Base-by-base conservation (phyloP, 306 rosid genomes). In the Ammopiptanthus mongolicus region DNA sequence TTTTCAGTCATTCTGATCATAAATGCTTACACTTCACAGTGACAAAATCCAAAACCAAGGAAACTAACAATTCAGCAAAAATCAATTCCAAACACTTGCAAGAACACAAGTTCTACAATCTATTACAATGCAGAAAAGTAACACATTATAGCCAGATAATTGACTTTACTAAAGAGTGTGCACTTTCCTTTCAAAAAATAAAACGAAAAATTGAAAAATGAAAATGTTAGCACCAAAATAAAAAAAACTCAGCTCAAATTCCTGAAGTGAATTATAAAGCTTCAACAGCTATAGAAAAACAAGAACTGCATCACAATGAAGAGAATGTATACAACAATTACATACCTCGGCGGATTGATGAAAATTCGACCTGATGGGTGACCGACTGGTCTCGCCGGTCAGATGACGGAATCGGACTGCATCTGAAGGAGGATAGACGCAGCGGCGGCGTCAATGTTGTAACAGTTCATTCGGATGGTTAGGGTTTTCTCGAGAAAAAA, bases 401-500 rank as follows among this genome's bases (percentile, higher is more conserved):
- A 78, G 41, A 78, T 50, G 47, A 18, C 3, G n/a, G 61, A 51
- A 51, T 25, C 15, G 2, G 3, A 8, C 44, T 13, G 61, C 69
- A 42, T 73, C 78, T 42, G 31, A 44, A 31, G 23, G 33, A 31
- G 33, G 14, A 53, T 3, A 22, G 64, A 65, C 18, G 29, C 67
- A 8, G 66, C 29, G 4, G 17, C 50, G 44, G 59, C 78, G 5
- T 47, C 65, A 58, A 37, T 13, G 63, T 22, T 59, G 41, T 50
- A 33, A 73, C 12, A 18, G 58, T 61, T 50, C 74, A 55, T 79
- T 70, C 28, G 1, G 18, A 7, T 7, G n/a, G 51, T 25, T 68
- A 75, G 81, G 84, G 80, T 75, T 81, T 74, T 81, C 77, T 75
- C 69, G 77, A 55, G 69, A 69, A 75, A 81, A 81, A 81, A 23